These are phyloP conservation scores for Penicilliopsis zonata DNA, from an alignment of 495 filamentous ascomycete species.

Conservation along the genomic window DNA sequence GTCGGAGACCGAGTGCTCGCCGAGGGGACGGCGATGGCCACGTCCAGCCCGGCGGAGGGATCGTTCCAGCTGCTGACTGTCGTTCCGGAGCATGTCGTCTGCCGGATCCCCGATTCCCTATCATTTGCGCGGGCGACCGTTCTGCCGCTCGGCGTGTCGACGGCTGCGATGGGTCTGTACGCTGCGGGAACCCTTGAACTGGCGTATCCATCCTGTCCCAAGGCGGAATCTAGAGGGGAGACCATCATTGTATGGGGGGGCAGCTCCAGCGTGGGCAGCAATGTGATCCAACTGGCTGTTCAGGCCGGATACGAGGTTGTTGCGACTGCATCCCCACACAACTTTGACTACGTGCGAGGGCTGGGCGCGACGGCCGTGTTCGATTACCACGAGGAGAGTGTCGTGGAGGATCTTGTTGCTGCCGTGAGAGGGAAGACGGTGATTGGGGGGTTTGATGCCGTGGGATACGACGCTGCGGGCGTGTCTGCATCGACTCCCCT, in stretches of 20 bases:
- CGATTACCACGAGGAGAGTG: constrained; percentile 37
- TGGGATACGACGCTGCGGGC: no score
- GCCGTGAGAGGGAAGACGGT: constrained; percentile 12
- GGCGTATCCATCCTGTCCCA: constrained; percentile 13
- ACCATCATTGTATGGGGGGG: constrained; percentile 50
- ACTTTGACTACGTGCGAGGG: constrained; percentile 36
- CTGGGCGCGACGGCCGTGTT: constrained; percentile 46
- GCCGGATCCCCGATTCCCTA: constrained; percentile 29
- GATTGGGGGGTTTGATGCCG: constrained; percentile 19
- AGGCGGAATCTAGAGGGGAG: constrained; percentile 18
- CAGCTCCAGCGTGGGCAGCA: constrained; percentile 43
- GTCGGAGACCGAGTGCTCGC: constrained; percentile 16
- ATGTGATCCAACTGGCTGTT: constrained; percentile 48
- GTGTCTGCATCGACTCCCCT: no score
- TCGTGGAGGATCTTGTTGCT: constrained; percentile 15
- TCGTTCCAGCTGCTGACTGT: constrained; percentile 33
- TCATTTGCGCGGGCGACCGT: constrained; percentile 32
- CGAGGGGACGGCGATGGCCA: background rate
- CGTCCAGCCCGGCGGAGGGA: background rate
- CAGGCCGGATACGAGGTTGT: constrained; percentile 48
- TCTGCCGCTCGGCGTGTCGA: constrained; percentile 39
- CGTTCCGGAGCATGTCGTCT: constrained; percentile 15
- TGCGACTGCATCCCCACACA: constrained; percentile 38
- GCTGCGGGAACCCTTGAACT: constrained; percentile 26
- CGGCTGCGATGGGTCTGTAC: constrained; percentile 41